Percentiles rank a stretch among this genome's conserved stretches.
Conservation (phyloP, 305 asterid species). For the Solanum hybrid region DNA sequence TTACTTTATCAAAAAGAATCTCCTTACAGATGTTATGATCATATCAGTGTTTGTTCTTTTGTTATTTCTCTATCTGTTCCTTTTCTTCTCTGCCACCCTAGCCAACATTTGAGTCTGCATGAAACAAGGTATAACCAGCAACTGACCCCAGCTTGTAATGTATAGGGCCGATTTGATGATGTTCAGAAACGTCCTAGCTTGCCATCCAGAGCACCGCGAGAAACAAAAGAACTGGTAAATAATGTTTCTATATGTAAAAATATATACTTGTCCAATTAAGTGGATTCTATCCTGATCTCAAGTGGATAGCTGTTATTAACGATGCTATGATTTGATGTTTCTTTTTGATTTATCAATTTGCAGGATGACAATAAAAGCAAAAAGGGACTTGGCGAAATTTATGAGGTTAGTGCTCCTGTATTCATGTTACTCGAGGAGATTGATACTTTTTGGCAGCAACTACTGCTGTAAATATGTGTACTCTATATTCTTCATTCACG, state of each 20-base stretch:
- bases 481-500: background rate
- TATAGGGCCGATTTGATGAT: constrained; percentile 86
- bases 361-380: constrained; percentile 94
- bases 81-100: background rate
- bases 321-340: background rate
- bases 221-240: constrained; percentile 67
- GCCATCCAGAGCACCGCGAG: constrained; percentile 51
- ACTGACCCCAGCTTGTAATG: constrained; percentile 5
- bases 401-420: constrained; percentile 48
- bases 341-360: constrained; percentile 8
- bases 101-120: background rate
- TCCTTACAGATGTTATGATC: background rate
- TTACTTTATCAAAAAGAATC: background rate
- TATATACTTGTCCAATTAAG: background rate
- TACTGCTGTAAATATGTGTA: background rate
- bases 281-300: background rate
- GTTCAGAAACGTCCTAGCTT: constrained; percentile 61
- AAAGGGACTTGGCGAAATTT: constrained; percentile 84
- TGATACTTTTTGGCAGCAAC: background rate
- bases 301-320: background rate
- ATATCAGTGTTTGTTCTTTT: background rate
- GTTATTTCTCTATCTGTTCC: background rate
- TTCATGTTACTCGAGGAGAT: background rate
- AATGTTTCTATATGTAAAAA: background rate
- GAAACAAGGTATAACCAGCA: background rate